A percentile compares a stretch with the other conserved stretches of the same genome.
Evolutionary conservation across 106 monocot species (phyloP).

Genomic region (Dendrobium catenatum): DNA sequence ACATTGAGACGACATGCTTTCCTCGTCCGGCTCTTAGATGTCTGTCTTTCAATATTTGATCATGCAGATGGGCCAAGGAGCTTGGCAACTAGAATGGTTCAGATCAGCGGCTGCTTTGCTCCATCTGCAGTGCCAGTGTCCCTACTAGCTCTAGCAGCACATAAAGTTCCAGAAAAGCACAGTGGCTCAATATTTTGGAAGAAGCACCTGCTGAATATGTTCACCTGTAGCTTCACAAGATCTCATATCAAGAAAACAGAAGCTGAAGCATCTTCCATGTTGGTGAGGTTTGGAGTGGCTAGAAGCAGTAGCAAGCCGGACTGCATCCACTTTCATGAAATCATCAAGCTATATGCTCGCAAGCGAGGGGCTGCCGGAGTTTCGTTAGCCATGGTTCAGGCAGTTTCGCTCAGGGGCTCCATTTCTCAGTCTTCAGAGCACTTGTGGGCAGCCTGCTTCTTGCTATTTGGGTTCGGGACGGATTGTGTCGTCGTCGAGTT

Average conservation of each 20-base stretch:
- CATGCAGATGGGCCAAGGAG: constrained; percentile 81
- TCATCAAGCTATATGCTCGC: constrained; percentile 63
- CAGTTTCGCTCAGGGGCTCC: constrained; percentile 54
- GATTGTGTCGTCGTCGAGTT: constrained; percentile 50
- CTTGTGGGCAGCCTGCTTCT: constrained; percentile 84
- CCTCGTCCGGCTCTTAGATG: constrained; percentile 77
- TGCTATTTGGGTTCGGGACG: constrained; percentile 61
- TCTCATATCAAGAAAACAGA: constrained; percentile 61
- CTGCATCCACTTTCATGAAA: constrained; percentile 66
- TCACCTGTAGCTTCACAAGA: constrained; percentile 33
- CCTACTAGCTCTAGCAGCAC: constrained; percentile 71
- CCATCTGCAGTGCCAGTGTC: constrained; percentile 51
- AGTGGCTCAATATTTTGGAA: constrained; percentile 24
- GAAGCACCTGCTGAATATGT: constrained; percentile 21
- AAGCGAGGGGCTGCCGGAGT: constrained; percentile 40
- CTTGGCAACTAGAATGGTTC: constrained; percentile 79
- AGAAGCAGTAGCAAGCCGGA: constrained; percentile 43
- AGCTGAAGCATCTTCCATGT: constrained; percentile 68
- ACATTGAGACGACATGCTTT: constrained; percentile 39
- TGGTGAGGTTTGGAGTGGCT: constrained; percentile 79
- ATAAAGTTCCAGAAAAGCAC: constrained; percentile 57
- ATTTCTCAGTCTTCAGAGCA: constrained; percentile 57
- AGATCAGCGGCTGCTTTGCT: constrained; percentile 79
- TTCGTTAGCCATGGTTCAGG: constrained; percentile 57
- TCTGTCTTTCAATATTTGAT: constrained; percentile 91